phyloP scores from a whole-genome alignment of 352 stramenopile species.

The Phytophthora crassamura region DNA sequence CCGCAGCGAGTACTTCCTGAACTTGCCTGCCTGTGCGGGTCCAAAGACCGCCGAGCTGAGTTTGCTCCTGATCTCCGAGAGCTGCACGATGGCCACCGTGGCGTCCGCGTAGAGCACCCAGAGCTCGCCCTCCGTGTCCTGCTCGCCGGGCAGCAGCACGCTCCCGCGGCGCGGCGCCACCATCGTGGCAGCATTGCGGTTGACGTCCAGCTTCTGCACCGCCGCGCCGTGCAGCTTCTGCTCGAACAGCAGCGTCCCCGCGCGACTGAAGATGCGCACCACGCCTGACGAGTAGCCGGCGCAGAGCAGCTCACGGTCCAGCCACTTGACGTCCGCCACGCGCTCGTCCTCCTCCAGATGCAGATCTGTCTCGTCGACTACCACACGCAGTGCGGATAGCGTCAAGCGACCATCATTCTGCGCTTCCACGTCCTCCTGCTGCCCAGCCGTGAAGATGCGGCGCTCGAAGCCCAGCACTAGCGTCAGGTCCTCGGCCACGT shows the following conservation, averaged over 20 bases:
- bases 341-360: conserved; percentile 52
- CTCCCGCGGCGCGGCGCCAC: conserved; percentile 38
- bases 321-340: conserved; percentile 74
- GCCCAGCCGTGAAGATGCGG: conserved; percentile 43
- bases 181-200: conserved; percentile 42
- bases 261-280: conserved; percentile 63
- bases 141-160: conserved; percentile 27
- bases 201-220: conserved; percentile 63
- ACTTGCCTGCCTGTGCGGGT: conserved; percentile 75
- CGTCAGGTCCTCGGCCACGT: conserved; percentile 58
- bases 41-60: conserved; percentile 65
- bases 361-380: conserved; percentile 40
- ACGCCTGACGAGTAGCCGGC: conserved; percentile 65
- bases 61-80: conserved; percentile 63
- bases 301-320: conserved; percentile 60
- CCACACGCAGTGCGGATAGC: conserved; percentile 16
- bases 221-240: conserved; percentile 63
- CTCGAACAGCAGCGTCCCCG: conserved; percentile 63
- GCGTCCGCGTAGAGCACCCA: conserved; percentile 83
- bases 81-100: conserved; percentile 80
- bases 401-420: conserved; percentile 3
- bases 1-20: conserved; percentile 82
- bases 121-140: conserved; percentile 56
- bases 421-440: conserved; percentile 28
- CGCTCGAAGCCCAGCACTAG: conserved; percentile 51